These are phyloP conservation scores for Pythium plurisporium DNA, from an alignment of 352 stramenopile species.

Conservation along the genomic window DNA sequence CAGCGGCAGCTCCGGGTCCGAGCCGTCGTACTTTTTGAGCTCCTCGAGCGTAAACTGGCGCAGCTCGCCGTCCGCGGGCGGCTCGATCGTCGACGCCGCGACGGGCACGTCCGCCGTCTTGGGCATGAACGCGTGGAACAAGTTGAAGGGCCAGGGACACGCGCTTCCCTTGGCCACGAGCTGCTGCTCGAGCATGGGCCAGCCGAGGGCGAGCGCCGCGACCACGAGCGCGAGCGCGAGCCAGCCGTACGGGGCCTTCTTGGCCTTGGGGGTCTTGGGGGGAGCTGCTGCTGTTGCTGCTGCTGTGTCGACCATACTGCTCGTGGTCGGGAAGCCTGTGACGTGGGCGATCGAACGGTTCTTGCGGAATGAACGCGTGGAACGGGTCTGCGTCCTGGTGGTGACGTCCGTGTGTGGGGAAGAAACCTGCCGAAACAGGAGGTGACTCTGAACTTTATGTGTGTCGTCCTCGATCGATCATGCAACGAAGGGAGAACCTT, in stretches of 20 bases:
- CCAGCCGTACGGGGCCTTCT: constrained; percentile 30
- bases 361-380: constrained; percentile 5
- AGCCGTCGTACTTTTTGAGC: constrained; percentile 66
- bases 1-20: constrained; percentile 58
- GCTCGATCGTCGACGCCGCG: constrained; percentile 16
- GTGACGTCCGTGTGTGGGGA: too few relatives aligned
- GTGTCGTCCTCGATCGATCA: neutral
- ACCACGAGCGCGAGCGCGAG: constrained; percentile 48
- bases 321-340: too few relatives aligned
- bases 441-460: neutral
- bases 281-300: neutral
- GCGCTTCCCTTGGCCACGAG: constrained; percentile 40
- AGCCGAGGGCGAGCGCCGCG: constrained; percentile 53
- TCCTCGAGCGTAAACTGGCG: constrained; percentile 58
- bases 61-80: constrained; percentile 25
- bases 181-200: constrained; percentile 71
- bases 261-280: neutral
- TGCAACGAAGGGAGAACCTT: neutral
- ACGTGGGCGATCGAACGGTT: too few relatives aligned
- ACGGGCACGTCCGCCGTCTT: constrained; percentile 13
- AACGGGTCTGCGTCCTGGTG: neutral
- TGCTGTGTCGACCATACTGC: neutral
- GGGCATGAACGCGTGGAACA: constrained; percentile 26
- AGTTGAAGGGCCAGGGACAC: constrained; percentile 67
- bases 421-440: too few relatives aligned